Evolutionary conservation across 2,329 filamentous ascomycete species (phyloP), one percentile per base, ranked within the genome.

Genomic region (Aureobasidium subglaciale): DNA sequence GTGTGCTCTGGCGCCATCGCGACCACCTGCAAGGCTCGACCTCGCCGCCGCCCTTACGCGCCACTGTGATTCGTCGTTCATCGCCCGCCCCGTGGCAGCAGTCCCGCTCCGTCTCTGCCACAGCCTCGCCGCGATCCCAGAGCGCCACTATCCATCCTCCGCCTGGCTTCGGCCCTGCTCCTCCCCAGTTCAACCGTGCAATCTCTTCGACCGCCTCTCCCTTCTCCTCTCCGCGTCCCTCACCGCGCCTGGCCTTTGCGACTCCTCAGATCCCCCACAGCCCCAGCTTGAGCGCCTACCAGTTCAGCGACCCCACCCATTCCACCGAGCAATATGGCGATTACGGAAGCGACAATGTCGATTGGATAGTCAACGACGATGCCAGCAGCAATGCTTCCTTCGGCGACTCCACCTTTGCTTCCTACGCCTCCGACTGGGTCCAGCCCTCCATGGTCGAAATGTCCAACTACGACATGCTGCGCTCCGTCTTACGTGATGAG

Each of bases 401-500:
- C 22, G 83, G 81, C 9, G 78, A 86, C 15, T 90, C 85, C 61
- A 84, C 82, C 30, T 78, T 92, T 58, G 42, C 9, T n/a, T 9
- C 27, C 10, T 42, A 49, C 18, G 89, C 89, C 5, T 87, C 91
- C 22, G 90, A 96, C 69, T 96, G 83, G 73, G 77, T 85, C 45
- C 75, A 77, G 58, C 75, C 79, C 13, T 79, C 82, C 67, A 87
- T 87, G 65, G 82, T 84, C 56, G 91, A 97, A 66, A 97, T 99
- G 92, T 95, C 89, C 57, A 92, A 93, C 0, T 96, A 96, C 71
- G 93, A 99, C 68, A 97, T 99, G 82, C 79, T 99, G 56, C 88
- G 93, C 59, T 96, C 92, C 5, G 95, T 99, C 37, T 78, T 99
- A 24, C 90, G 92, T 45, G 90, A 93, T 63, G 85, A 89, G 55